phyloP scores from a whole-genome alignment of 179 eudicot genomes.

The Silene noctiflora region DNA sequence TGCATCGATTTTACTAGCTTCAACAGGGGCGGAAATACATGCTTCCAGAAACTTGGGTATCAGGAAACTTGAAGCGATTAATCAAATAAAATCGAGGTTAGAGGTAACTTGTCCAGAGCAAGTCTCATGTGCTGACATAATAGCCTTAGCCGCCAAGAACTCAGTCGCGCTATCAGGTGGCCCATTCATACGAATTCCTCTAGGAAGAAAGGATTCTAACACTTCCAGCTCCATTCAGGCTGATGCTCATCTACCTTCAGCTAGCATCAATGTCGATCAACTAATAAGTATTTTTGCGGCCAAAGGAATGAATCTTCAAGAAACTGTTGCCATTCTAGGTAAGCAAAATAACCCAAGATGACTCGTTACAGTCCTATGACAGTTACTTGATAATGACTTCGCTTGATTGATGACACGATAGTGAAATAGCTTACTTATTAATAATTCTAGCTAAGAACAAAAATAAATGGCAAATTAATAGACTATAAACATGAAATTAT shows the following conservation, averaged over 20 bases:
- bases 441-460: too few relatives aligned
- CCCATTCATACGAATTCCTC: slow-evolving; percentile 44
- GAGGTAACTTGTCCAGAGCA: slow-evolving; percentile 46
- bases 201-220: slow-evolving; percentile 57
- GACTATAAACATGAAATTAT: too few relatives aligned
- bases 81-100: slow-evolving; percentile 36
- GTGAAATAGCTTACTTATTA: too few relatives aligned
- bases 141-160: slow-evolving; percentile 53
- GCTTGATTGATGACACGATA: too few relatives aligned
- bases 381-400: too few relatives aligned
- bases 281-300: slow-evolving; percentile 33
- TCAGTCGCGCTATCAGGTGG: slow-evolving; percentile 51
- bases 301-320: slow-evolving; percentile 52
- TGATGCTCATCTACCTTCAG: slow-evolving; percentile 44
- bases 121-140: slow-evolving; percentile 69
- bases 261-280: slow-evolving; percentile 33
- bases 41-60: slow-evolving; percentile 48
- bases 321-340: slow-evolving; percentile 66
- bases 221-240: slow-evolving; percentile 35
- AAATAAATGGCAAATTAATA: too few relatives aligned
- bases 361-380: too few relatives aligned
- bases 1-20: slow-evolving; percentile 52
- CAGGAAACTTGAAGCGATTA: slow-evolving; percentile 41
- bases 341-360: too few relatives aligned
- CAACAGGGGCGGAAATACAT: slow-evolving; percentile 33